A percentile compares a stretch with the other conserved stretches of the same genome.
Evolutionary conservation across 805 yeast species (phyloP).

Genomic region (Blastobotrys chiropterorum): DNA sequence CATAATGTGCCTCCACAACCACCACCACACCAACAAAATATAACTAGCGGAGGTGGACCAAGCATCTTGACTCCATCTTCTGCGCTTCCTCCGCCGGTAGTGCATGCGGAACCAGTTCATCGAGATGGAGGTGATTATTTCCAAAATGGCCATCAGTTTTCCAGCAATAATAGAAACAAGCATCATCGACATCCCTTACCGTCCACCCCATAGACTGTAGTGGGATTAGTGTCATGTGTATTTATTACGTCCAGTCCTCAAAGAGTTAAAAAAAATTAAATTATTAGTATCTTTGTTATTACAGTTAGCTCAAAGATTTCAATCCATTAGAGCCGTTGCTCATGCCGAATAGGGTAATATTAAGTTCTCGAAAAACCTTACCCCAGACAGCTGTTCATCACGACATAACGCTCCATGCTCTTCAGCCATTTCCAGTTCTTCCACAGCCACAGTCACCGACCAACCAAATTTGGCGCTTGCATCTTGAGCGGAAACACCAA

Average conservation of each 20-base stretch:
- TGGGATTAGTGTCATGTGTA: too few relatives aligned
- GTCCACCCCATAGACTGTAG: too few relatives aligned
- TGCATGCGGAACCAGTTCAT: constrained; percentile 18
- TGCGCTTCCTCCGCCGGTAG: constrained; percentile 13
- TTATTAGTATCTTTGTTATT: too few relatives aligned
- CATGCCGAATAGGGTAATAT: constrained; percentile 11
- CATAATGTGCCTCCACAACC: constrained; percentile 1
- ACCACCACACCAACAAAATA: constrained; percentile 6
- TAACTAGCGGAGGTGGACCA: neutral
- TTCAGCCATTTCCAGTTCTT: constrained; percentile 58
- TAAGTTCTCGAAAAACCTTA: constrained; percentile 51
- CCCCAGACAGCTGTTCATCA: constrained; percentile 65
- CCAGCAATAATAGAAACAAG: neutral
- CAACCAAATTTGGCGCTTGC: constrained; percentile 50
- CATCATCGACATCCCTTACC: neutral
- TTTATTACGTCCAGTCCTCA: too few relatives aligned
- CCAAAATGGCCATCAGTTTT: constrained; percentile 1
- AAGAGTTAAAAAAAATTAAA: too few relatives aligned
- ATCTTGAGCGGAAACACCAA: constrained; percentile 35
- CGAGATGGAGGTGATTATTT: constrained; percentile 12
- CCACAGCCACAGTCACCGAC: constrained; percentile 60
- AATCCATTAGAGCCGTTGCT: neutral
- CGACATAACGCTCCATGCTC: constrained; percentile 50
- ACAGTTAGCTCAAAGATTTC: too few relatives aligned
- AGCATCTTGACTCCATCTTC: constrained; percentile 11